Evolutionary conservation across 2,329 filamentous ascomycete genomes (phyloP).

Genomic region (Trichoderma asperellum): DNA sequence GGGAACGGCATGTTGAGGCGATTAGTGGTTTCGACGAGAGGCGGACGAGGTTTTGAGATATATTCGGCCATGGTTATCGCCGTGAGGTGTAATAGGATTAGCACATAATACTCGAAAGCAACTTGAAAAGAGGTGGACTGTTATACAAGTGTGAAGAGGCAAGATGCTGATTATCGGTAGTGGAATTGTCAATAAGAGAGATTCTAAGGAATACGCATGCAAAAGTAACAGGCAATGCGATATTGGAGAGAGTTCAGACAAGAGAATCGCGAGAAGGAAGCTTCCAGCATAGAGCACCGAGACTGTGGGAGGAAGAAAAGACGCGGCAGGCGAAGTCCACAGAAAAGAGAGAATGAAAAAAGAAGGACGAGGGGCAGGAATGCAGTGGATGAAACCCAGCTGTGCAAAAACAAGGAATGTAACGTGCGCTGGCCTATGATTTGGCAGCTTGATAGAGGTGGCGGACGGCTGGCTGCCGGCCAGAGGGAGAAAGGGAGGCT

Average conservation of each 20-base stretch:
- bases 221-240: background rate
- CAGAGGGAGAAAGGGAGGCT: conserved; percentile 13
- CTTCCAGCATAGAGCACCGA: conserved; percentile 3
- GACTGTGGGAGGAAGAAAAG: conserved; percentile 18
- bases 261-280: conserved; percentile 18
- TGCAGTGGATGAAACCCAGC: conserved; percentile 22
- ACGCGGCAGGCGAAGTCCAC: conserved; percentile 21
- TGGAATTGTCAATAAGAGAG: conserved; percentile 21
- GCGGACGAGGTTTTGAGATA: conserved; percentile 43
- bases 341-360: conserved; percentile 25
- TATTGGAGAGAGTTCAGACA: background rate
- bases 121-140: conserved; percentile 7
- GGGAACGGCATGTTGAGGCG: conserved; percentile 50
- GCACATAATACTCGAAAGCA: conserved; percentile 42
- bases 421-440: conserved; percentile 30
- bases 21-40: conserved; percentile 53
- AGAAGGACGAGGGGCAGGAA: conserved; percentile 15
- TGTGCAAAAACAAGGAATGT: conserved; percentile 31
- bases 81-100: conserved; percentile 36
- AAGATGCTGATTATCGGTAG: conserved; percentile 22
- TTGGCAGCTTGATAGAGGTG: conserved; percentile 25
- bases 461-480: conserved; percentile 23
- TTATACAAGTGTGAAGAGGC: conserved; percentile 2
- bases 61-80: conserved; percentile 39
- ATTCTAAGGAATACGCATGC: conserved; percentile 14